Evolutionary conservation across 2,329 filamentous ascomycete species (phyloP), one percentile per base, ranked within the genome.

Genomic region (Dichotomopilus funicola): DNA sequence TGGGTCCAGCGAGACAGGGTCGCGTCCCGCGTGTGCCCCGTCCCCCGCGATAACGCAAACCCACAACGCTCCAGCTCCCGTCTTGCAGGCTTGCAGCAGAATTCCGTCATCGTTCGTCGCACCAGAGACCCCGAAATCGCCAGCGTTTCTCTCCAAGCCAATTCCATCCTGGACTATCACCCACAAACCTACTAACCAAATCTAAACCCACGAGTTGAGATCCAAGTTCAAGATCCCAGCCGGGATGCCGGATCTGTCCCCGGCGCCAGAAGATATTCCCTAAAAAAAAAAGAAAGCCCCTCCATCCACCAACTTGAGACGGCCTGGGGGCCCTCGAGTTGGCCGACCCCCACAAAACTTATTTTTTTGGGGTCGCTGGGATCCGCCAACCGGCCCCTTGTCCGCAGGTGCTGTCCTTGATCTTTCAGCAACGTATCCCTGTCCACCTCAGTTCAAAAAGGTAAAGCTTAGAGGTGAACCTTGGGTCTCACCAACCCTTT

Each of bases 331-430:
- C 3, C 19, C 19, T 27, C 19, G 19, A 38, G 13, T 35, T 33
- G 34, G 34, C 41, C 35, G 48, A 57, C 55, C 59, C 60, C 58
- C 58, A 58, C 60, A 62, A 52, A 60, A 60, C 47, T 56, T 59
- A 46, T 58, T 58, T 61, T 59, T 60, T 60, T 54, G 19, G 51
- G 58, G 54, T 46, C 38, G 43, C 31, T 43, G 54, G 55, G 56
- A 48, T 53, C 55, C 54, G 40, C 51, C 49, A 49, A 53, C 51
- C 44, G 38, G 53, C 45, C 19, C 19, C 19, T 12, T 42, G 40
- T 13, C 40, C 40, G 12, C 11, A 11, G 40, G 12, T 13, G 45
- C 41, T 37, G 53, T 47, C 51, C 54, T 57, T 41, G 52, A 54
- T 55, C 59, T 50, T 51, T 27, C 19, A 27, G 19, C 19, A 44